These are phyloP conservation scores for Citrus unshiu DNA, from an alignment of 345 rosid genomes.

Conservation along the genomic window DNA sequence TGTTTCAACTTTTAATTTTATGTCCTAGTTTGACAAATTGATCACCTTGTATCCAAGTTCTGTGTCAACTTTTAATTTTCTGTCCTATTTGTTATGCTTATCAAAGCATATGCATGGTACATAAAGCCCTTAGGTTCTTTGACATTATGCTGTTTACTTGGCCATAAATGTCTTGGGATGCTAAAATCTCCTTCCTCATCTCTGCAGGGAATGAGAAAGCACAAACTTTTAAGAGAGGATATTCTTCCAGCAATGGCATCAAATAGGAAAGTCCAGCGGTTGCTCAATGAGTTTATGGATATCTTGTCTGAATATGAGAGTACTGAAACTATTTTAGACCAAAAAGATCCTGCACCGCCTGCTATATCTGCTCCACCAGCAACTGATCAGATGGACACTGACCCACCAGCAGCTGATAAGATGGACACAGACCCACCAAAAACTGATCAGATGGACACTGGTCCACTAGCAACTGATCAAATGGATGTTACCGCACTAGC, in stretches of 20 bases:
- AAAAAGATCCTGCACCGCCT: constrained; percentile 14
- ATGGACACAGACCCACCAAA: constrained; percentile 8
- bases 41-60: neutral
- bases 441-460: constrained; percentile 10
- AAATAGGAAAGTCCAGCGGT: constrained; percentile 92
- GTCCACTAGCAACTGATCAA: constrained; percentile 7
- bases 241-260: constrained; percentile 98
- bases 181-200: neutral
- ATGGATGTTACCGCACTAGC: too few relatives aligned
- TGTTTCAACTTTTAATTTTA: neutral
- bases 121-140: neutral
- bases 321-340: constrained; percentile 30
- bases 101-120: neutral
- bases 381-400: constrained; percentile 24
- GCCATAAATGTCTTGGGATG: neutral
- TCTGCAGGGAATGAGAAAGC: constrained; percentile 89
- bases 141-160: neutral
- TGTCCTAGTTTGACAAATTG: neutral
- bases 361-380: constrained; percentile 19
- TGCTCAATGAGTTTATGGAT: constrained; percentile 92
- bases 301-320: constrained; percentile 83
- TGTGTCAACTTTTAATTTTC: neutral
- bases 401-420: constrained; percentile 17
- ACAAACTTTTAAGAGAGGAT: constrained; percentile 79
- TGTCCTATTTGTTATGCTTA: neutral